Percentiles rank a stretch among this genome's conserved stretches.
These are phyloP conservation scores for Plenodomus tracheiphilus DNA, from an alignment of 2,329 filamentous ascomycete species.

Conservation along the genomic window DNA sequence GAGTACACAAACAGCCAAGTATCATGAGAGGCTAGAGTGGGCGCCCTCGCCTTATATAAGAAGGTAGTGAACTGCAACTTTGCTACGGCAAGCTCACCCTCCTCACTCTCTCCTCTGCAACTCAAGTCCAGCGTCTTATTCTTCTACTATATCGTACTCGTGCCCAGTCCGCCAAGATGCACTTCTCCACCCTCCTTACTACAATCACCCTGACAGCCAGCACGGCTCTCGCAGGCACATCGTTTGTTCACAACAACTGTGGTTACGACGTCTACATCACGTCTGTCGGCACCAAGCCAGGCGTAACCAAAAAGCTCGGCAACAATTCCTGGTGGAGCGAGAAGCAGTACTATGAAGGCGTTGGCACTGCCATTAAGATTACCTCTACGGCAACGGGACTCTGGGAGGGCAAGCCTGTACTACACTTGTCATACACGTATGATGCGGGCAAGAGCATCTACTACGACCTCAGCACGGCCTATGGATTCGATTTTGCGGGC, in stretches of 20 bases:
- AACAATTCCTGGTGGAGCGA: slow-evolving; percentile 12
- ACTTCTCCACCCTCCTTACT: slow-evolving; percentile 15
- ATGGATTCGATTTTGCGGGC: slow-evolving; percentile 26
- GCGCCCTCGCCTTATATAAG: slow-evolving; percentile 11
- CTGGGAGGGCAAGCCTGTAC: slow-evolving; percentile 16
- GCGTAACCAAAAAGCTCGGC: slow-evolving; percentile 7
- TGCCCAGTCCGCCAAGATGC: slow-evolving; percentile 13
- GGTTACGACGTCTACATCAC: slow-evolving; percentile 25
- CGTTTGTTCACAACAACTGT: slow-evolving; percentile 32
- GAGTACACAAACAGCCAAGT: slow-evolving; percentile 1
- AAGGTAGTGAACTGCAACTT: not conserved
- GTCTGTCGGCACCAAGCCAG: slow-evolving; percentile 12
- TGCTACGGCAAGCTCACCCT: not conserved
- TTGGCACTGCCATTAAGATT: slow-evolving; percentile 29
- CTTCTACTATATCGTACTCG: not conserved
- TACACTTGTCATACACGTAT: slow-evolving; percentile 29
- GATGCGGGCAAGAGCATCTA: slow-evolving; percentile 17
- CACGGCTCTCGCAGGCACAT: slow-evolving; percentile 14
- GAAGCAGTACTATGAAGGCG: slow-evolving; percentile 17
- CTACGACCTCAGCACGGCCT: slow-evolving; percentile 24
- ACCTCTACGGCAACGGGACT: slow-evolving; percentile 14
- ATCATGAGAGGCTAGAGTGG: not conserved
- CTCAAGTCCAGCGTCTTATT: not conserved
- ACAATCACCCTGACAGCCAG: slow-evolving; percentile 14
- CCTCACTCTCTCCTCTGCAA: slow-evolving; percentile 1